Base-by-base conservation (phyloP, 139 green algal species). In the Haematococcus lacustris region DNA sequence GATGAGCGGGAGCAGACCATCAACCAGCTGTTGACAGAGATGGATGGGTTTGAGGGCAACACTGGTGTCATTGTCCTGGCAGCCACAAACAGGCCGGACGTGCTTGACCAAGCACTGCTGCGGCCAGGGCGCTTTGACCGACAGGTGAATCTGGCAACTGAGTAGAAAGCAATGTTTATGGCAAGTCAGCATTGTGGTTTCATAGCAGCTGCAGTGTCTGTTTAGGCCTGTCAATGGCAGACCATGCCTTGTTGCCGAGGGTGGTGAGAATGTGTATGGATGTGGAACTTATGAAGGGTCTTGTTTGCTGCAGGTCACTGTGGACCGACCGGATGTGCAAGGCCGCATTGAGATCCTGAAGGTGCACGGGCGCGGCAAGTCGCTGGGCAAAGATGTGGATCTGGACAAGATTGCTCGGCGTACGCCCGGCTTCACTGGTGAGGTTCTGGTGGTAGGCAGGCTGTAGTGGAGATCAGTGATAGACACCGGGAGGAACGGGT, bases 31-130 rank as follows among this genome's bases (percentile, higher is more conserved):
- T 84, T 96, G 17, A 89, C 87, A 70, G 93, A 98, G 85, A 97
- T 98, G 75, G 79, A 85, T 51, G 79, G 94, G 41, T 98, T 98
- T 74, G 94, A 98, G 85, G 96, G 95, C 80, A 99, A 99, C 89
- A 97, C 92, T 13, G 93, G 94, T 65, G 89, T 98, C 76, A 98
- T 98, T 67, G 91, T 99, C 39, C 86, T 98, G 51, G 93, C 94
- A n/a, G 94, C 94, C 64, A 99, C 94, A 75, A 98, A 98, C 86
- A 74, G 96, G 32, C 92, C 93, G 37, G 96, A 99, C 80, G 97
- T 99, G 51, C 87, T 99, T 75, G 96, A 99, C 81, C 86, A 85
- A 62, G 96, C 96, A 0, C 91, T 99, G 68, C 91, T 99, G 75
- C 92, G 96, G 41, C 96, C 96, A 38, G 96, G 96, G 4, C 92